These are phyloP conservation scores for Iris pallida DNA, from an alignment of 116 monocot genomes.

Conservation along the genomic window DNA sequence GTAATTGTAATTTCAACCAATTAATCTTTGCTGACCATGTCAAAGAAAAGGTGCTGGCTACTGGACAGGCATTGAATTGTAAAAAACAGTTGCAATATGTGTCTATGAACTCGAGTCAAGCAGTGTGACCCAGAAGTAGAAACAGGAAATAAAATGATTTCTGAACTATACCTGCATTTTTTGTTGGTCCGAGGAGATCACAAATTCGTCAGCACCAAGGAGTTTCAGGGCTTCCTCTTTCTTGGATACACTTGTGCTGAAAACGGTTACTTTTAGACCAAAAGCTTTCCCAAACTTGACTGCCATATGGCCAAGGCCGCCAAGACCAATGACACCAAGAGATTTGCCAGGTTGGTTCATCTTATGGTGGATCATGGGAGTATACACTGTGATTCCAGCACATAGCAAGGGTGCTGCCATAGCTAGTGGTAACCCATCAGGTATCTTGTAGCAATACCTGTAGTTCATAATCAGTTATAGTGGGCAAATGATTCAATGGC, in stretches of 20 bases:
- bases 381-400: conserved; percentile 87
- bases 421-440: conserved; percentile 62
- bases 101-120: too few relatives aligned
- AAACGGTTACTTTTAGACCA: conserved; percentile 72
- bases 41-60: too few relatives aligned
- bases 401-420: conserved; percentile 64
- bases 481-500: too few relatives aligned
- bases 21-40: too few relatives aligned
- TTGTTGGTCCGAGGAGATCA: conserved; percentile 61
- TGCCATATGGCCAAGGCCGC: conserved; percentile 79
- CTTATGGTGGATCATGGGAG: conserved; percentile 78
- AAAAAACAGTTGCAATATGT: too few relatives aligned
- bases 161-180: conserved; percentile 12
- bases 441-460: conserved; percentile 85
- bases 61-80: too few relatives aligned
- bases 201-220: conserved; percentile 78
- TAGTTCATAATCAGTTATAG: background rate
- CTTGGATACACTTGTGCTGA: conserved; percentile 81
- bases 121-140: background rate
- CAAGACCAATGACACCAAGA: conserved; percentile 48
- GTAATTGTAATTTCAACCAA: too few relatives aligned
- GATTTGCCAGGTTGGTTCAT: conserved; percentile 95
- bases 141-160: background rate
- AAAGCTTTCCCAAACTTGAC: conserved; percentile 97
- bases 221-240: conserved; percentile 64